phyloP scores from a whole-genome alignment of 208 protist genomes.

The Trypanosoma theileri region DNA sequence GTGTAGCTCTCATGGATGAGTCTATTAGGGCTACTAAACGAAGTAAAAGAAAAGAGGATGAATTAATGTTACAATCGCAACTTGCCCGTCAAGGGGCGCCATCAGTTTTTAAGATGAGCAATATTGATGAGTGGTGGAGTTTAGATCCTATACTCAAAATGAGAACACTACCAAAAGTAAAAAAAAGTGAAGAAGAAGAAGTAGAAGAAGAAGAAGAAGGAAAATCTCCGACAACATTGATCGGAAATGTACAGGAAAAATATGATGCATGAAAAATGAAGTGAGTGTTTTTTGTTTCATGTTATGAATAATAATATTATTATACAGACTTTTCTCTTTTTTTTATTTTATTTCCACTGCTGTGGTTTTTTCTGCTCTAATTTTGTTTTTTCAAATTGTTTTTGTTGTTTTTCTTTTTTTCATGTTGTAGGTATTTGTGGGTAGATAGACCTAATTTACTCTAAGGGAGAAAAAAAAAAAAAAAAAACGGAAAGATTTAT shows the following conservation, averaged over 20 bases:
- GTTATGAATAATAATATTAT: too few relatives aligned
- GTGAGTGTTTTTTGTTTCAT: too few relatives aligned
- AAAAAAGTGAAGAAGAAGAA: neutral
- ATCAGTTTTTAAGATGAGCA: constrained; percentile 77
- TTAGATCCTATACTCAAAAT: constrained; percentile 53
- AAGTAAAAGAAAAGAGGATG: constrained; percentile 24
- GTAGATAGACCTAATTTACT: neutral
- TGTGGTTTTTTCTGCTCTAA: neutral
- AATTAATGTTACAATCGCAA: constrained; percentile 29
- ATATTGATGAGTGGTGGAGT: constrained; percentile 74
- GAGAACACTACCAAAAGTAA: constrained; percentile 18
- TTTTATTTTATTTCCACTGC: neutral
- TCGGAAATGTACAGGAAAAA: constrained; percentile 4
- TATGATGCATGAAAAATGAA: neutral
- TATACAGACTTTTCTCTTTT: neutral
- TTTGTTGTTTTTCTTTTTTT: neutral
- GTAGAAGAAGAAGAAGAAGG: neutral
- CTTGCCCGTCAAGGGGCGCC: constrained; percentile 31
- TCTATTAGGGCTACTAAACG: constrained; percentile 21
- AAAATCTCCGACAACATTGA: too few relatives aligned
- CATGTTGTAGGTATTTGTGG: neutral
- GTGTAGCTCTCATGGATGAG: constrained; percentile 39
- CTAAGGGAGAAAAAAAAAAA: neutral
- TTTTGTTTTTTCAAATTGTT: neutral
- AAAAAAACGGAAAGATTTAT: neutral